A percentile compares a stretch with the other conserved stretches of the same genome.
phyloP scores from a whole-genome alignment of 2,329 filamentous ascomycete genomes.

The Cordyceps tenuipes region DNA sequence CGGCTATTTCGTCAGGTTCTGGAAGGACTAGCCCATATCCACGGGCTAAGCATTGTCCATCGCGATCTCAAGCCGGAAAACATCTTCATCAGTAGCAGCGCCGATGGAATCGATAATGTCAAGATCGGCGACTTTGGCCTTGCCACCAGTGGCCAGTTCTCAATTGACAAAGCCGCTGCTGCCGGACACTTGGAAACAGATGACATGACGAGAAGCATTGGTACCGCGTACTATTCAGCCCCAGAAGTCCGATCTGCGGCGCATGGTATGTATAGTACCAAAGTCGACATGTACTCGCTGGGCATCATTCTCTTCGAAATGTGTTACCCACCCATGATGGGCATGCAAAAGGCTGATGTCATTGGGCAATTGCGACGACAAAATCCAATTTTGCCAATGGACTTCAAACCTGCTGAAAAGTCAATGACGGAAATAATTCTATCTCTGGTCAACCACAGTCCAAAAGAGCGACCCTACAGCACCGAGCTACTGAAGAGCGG shows the following conservation, averaged over 20 bases:
- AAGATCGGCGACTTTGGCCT: conserved; percentile 96
- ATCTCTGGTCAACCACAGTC: conserved; percentile 72
- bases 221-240: conserved; percentile 84
- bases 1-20: conserved; percentile 83
- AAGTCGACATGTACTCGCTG: conserved; percentile 97
- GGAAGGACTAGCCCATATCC: conserved; percentile 84
- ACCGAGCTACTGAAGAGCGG: conserved; percentile 75
- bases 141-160: conserved; percentile 78
- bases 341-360: conserved; percentile 56
- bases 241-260: conserved; percentile 77
- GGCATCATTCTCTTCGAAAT: conserved; percentile 99
- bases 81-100: conserved; percentile 67
- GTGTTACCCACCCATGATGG: conserved; percentile 64
- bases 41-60: conserved; percentile 85
- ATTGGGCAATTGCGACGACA: conserved; percentile 62
- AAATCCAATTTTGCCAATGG: conserved; percentile 59
- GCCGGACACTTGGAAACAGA: conserved; percentile 34
- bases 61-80: conserved; percentile 96
- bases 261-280: conserved; percentile 74
- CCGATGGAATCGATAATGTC: conserved; percentile 75
- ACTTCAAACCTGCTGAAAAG: conserved; percentile 62
- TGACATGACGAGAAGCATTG: conserved; percentile 64
- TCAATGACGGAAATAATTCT: conserved; percentile 72
- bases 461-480: conserved; percentile 74
- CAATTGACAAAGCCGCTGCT: conserved; percentile 44